Base-by-base conservation (phyloP, 75 land plant species). In the Cunninghamia lanceolata region DNA sequence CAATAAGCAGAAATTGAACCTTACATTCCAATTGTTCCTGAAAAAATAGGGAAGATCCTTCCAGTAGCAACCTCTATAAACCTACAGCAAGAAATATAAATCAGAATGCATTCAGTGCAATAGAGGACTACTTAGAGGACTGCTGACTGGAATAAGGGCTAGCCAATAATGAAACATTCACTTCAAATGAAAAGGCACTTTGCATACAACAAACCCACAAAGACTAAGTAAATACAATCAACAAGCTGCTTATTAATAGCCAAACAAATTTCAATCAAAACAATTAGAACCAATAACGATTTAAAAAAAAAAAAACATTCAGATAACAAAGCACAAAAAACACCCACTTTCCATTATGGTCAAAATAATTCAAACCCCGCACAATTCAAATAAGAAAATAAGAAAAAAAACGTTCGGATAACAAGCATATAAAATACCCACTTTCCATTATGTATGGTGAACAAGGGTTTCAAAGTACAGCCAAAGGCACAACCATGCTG, bases 21-120 rank as follows among this genome's bases (percentile, higher is more conserved):
- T 43, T 80, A 80, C 50, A 10, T 39, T 80, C 82, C 82, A 80
- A 42, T 80, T 15, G 50, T 80, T 80, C 9, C 82, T 43, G 82
- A 43, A 43, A 80, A 28, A 80, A n/a, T 28, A 80, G 82, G 43
- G 16, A 80, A 80, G 45, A 40, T 28, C 82, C 82, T 80, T 40
- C 32, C 14, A 9, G 46, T 45, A 43, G 82, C n/a, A 28, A 80
- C 34, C 36, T 73, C 36, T 34, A 11, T 80, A 25, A n/a, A 45
- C 47, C 82, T 80, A 45, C 82, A 80, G 42, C 46, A 80, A 80
- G 82, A 13, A 80, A 42, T 43, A n/a, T 3, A 73, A 34, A 73
- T 73, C 75, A 73, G 75, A 73, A 73, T 6, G 14, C 36, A 73
- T 63, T 25, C 36, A 73, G 15, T 19, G 36, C 8, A 73, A 32